Evolutionary conservation across 345 rosid species (phyloP).

Genomic region (Combretum micranthum): DNA sequence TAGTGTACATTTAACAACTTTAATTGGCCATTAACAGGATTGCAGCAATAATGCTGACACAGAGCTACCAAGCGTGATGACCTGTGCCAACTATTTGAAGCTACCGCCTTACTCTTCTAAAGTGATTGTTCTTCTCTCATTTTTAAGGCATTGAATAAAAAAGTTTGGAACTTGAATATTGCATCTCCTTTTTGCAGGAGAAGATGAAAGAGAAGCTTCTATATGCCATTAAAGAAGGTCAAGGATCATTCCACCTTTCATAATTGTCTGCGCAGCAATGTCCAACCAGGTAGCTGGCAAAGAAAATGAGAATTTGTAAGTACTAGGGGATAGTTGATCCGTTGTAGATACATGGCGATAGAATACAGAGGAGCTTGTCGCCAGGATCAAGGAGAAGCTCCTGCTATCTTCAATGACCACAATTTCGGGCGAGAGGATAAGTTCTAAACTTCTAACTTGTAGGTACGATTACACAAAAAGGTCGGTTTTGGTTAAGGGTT

Average conservation of each 20-base stretch:
- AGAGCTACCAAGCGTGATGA: constrained; percentile 96
- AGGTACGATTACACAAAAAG: no score
- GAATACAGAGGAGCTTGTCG: not conserved
- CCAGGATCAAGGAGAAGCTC: no score
- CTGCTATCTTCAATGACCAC: not conserved
- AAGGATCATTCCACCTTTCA: constrained; percentile 96
- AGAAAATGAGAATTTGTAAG: constrained; percentile 33
- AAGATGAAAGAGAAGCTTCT: constrained; percentile 84
- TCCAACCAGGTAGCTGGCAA: constrained; percentile 6
- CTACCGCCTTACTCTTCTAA: constrained; percentile 89
- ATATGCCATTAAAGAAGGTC: constrained; percentile 92
- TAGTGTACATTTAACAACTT: not conserved
- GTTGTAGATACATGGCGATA: constrained; percentile 12
- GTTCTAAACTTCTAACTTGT: no score
- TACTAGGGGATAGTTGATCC: constrained; percentile 16
- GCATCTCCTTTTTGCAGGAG: constrained; percentile 44
- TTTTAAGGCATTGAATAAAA: no score
- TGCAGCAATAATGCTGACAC: constrained; percentile 56
- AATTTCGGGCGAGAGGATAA: no score
- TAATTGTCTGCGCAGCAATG: constrained; percentile 19
- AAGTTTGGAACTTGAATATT: not conserved
- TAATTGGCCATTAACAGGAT: constrained; percentile 37
- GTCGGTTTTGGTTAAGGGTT: no score
- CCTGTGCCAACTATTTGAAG: constrained; percentile 95
- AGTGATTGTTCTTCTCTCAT: constrained; percentile 28